Base-by-base conservation (phyloP, 2,329 filamentous ascomycete genomes). In the Tolypocladium amazonense region DNA sequence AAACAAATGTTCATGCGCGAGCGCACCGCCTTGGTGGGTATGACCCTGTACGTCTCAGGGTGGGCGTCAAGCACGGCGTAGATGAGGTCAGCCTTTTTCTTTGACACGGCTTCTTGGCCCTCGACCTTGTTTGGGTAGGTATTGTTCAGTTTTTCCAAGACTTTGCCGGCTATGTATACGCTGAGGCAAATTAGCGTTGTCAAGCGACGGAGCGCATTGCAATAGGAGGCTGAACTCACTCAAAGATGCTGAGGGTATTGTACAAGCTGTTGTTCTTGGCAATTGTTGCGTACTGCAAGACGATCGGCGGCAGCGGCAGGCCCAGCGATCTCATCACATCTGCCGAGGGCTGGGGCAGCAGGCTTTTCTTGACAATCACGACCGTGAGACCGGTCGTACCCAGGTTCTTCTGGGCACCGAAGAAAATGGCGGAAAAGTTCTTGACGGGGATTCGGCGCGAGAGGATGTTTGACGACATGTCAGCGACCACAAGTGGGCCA, bases 1-100 rank as follows among this genome's bases (percentile, higher is more conserved):
- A 97, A 97, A 80, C 92, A 97, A 61, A 97, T 89, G 75, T 97
- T 97, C 89, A 97, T 96, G 59, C 91, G 81, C 67, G 90, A 96
- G 60, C 92, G 88, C 3, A 82, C 88, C 27, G 78, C 77, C 75
- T 88, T 89, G 65, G 88, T 82, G 0, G 92, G 90, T 0, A 97
- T 86, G 38, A 97, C 73, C 61, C 78, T 80, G 76, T 95, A 97
- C n/a, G 88, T 75, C 0, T 86, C 77, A 0, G 89, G 82, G 66
- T 89, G 79, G 53, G 83, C 83, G 65, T 97, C 93, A 9, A 97
- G 80, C 0, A 86, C 86, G 1, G 73, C 78, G 70, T 99, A 97
- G 58, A 97, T 85, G 38, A 89, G 71, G 20, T 82, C 68, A 0
- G 93, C 88, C 77, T 97, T 97, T 65, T 87, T 76, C 45, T 87